Percentiles rank a stretch among this genome's conserved stretches.
These are phyloP conservation scores for Corymbia citriodora DNA, from an alignment of 441 rosid genomes.

Conservation along the genomic window DNA sequence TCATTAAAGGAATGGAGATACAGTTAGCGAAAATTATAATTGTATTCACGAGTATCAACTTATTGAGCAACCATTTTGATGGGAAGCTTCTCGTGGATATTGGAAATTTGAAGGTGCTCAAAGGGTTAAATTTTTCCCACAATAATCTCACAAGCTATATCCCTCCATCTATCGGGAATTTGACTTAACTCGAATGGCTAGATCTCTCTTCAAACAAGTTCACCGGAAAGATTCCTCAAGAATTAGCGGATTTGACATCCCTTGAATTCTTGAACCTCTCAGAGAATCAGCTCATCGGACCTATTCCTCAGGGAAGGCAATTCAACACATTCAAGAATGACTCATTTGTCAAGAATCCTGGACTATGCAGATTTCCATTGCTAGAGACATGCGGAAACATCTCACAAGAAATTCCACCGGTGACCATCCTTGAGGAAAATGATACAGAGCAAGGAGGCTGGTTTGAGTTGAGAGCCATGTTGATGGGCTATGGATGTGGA, in stretches of 20 bases:
- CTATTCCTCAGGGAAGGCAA: background rate
- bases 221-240: background rate
- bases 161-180: accelerated
- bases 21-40: accelerated
- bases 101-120: background rate
- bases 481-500: background rate
- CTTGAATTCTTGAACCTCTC: background rate
- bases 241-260: background rate
- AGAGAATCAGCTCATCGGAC: background rate
- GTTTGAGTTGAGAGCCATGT: background rate
- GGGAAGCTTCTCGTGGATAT: background rate
- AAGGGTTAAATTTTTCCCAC: background rate
- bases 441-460: background rate
- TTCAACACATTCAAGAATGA: background rate
- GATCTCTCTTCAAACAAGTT: background rate
- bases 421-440: background rate
- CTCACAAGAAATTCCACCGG: accelerated
- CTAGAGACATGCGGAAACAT: background rate
- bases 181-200: background rate
- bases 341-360: background rate
- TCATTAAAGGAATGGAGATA: background rate
- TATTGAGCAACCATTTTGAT: background rate
- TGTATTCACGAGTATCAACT: background rate
- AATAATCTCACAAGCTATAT: background rate
- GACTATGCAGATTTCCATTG: background rate